phyloP scores from a whole-genome alignment of 495 filamentous ascomycete species.

The Aspergillus avenaceus region DNA sequence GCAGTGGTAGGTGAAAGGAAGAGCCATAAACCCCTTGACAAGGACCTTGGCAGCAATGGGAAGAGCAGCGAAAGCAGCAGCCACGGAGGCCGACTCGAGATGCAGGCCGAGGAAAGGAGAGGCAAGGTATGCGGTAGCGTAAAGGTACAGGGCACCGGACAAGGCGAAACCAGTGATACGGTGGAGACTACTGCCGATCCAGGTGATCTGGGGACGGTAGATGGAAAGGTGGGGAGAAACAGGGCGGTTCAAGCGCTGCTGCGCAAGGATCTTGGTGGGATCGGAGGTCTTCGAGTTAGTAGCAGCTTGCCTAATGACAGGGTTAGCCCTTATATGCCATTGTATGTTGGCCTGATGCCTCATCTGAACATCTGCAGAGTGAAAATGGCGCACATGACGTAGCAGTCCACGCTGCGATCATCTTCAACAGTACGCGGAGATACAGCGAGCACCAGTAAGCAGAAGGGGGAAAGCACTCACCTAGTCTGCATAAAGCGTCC shows the following conservation, averaged over 20 bases:
- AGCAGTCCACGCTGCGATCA: constrained; percentile 5
- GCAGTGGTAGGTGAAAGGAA: constrained; percentile 84
- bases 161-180: constrained; percentile 76
- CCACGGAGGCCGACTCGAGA: constrained; percentile 74
- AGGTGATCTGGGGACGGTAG: constrained; percentile 88
- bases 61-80: constrained; percentile 70
- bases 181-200: constrained; percentile 68
- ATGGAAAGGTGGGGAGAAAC: constrained; percentile 83
- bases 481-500: constrained; percentile 50
- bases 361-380: background rate
- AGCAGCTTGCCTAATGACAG: constrained; percentile 44
- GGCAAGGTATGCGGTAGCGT: constrained; percentile 76
- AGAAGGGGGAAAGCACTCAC: constrained; percentile 29
- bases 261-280: constrained; percentile 66
- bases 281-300: constrained; percentile 55
- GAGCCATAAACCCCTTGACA: constrained; percentile 69
- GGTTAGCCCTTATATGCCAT: constrained; percentile 6
- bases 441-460: background rate
- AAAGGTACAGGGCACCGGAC: constrained; percentile 76
- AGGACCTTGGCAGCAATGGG: constrained; percentile 63
- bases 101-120: constrained; percentile 80
- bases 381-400: constrained; percentile 26
- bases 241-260: constrained; percentile 81
- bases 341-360: background rate
- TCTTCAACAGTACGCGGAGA: background rate